A percentile compares a stretch with the other conserved stretches of the same genome.
These are phyloP conservation scores for Tetrapyrgos nigripes DNA, from an alignment of 1,284 basidiomycete genomes.

Conservation along the genomic window DNA sequence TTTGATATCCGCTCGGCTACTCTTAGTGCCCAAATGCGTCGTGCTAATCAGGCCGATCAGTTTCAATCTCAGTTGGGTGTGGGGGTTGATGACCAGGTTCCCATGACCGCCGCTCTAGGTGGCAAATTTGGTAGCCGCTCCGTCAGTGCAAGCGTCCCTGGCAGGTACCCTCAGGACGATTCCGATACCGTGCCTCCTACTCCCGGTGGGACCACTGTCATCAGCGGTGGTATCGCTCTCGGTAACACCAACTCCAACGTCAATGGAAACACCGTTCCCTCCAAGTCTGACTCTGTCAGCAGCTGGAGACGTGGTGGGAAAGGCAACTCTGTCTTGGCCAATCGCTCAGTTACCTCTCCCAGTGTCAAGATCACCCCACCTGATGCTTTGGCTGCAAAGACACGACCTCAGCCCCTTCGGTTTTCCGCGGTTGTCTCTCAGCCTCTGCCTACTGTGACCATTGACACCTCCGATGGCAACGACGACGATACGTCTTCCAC, in stretches of 20 bases:
- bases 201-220: conserved; percentile 69
- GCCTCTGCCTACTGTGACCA: conserved; percentile 62
- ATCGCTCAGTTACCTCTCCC: conserved; percentile 67
- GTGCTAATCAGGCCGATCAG: conserved; percentile 69
- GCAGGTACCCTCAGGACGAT: conserved; percentile 46
- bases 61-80: conserved; percentile 63
- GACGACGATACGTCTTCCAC: conserved; percentile 67
- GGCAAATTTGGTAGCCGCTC: conserved; percentile 77
- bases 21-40: conserved; percentile 62
- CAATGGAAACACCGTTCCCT: conserved; percentile 45
- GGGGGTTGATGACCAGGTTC: conserved; percentile 59
- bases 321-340: conserved; percentile 66
- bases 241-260: conserved; percentile 54
- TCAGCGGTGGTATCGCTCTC: conserved; percentile 74
- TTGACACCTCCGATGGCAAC: conserved; percentile 56
- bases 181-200: conserved; percentile 56
- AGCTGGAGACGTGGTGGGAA: conserved; percentile 80
- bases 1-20: conserved; percentile 66
- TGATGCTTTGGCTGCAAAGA: conserved; percentile 35
- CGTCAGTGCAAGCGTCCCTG: conserved; percentile 45
- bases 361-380: conserved; percentile 74
- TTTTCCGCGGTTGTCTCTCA: conserved; percentile 62
- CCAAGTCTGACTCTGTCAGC: conserved; percentile 76
- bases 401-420: conserved; percentile 72
- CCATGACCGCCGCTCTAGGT: conserved; percentile 80